These are phyloP conservation scores for Barnettozyma botsteinii DNA, from an alignment of 805 yeast species.

Conservation along the genomic window DNA sequence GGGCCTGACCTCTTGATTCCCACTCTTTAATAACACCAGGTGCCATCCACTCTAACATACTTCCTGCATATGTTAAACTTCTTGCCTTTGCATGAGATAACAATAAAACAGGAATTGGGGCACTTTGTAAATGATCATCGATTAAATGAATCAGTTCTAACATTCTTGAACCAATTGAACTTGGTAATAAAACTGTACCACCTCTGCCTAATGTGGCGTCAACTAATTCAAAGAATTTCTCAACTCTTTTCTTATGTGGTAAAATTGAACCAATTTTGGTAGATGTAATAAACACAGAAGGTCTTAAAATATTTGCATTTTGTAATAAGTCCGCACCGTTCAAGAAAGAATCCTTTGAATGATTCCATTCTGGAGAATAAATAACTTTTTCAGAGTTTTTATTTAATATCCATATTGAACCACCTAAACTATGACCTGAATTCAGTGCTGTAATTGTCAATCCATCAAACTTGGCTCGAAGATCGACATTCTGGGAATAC, in stretches of 20 bases:
- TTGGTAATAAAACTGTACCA: conserved; percentile 80
- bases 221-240: conserved; percentile 55
- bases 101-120: conserved; percentile 62
- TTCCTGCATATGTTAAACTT: conserved; percentile 71
- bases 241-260: conserved; percentile 58
- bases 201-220: conserved; percentile 65
- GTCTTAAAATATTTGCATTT: conserved; percentile 61
- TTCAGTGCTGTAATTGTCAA: conserved; percentile 72
- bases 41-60: conserved; percentile 95
- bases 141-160: conserved; percentile 70
- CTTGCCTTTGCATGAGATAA: conserved; percentile 78
- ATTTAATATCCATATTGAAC: conserved; percentile 78
- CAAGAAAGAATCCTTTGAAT: conserved; percentile 79
- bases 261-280: conserved; percentile 59
- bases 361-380: conserved; percentile 93
- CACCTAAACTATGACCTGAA: conserved; percentile 93
- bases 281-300: conserved; percentile 78
- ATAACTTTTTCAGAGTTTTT: conserved; percentile 74
- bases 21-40: conserved; percentile 78
- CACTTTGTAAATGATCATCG: conserved; percentile 51
- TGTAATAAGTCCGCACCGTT: conserved; percentile 63
- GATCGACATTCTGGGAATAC: conserved; percentile 66
- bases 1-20: conserved; percentile 68
- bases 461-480: conserved; percentile 56
- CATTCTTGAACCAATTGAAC: conserved; percentile 73